Evolutionary conservation across 495 filamentous ascomycete genomes (phyloP), one percentile per base, ranked within the genome.

Genomic region (Cenococcum geophilum): DNA sequence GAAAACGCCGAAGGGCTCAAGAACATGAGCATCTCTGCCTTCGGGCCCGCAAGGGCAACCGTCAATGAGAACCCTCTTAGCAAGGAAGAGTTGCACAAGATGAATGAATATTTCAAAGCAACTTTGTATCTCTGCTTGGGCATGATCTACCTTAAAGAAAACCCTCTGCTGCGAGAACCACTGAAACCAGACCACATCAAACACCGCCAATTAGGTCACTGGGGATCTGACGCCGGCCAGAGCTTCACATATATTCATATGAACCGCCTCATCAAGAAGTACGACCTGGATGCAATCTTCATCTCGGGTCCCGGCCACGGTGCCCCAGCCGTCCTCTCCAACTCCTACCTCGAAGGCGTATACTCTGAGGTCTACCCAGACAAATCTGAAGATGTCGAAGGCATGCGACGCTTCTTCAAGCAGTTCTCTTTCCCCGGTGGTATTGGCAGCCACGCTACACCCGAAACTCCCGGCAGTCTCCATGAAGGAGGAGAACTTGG

Each of bases 401-500:
- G 86, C 27, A 76, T 89, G 82, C 77, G 79, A 65, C 76, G 76
- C 52, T 88, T 89, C 76, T 88, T 88, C 80, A 87, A 87, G 75
- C 83, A 87, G 65, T 89, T 89, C 75, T 87, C 85, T 18, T 88
- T 89, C 70, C 86, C 86, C 4, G 86, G 86, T 35, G 86, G 86
- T 16, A 83, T 88, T 63, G 86, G 86, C 37, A 84, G 80, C 49
- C 86, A 89, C 66, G 84, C 83, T 21, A 89, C 85, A 0, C 86
- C 86, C 0, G 86, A 89, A 70, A 89, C 86, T 1, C 86, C 86
- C 0, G 86, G 86, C 40, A 83, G 80, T 70, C 76, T 89, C 54
- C 86, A 88, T 70, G 86, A 88, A 71, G 86, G 86, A 64, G 86
- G 86, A 36, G 86, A 89, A 71, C 78, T 89, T n/a, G 86, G 86